Percentiles rank a stretch among this genome's conserved stretches.
Evolutionary conservation across 2,329 filamentous ascomycete species (phyloP).

Genomic region (Fusarium fujikuroi): DNA sequence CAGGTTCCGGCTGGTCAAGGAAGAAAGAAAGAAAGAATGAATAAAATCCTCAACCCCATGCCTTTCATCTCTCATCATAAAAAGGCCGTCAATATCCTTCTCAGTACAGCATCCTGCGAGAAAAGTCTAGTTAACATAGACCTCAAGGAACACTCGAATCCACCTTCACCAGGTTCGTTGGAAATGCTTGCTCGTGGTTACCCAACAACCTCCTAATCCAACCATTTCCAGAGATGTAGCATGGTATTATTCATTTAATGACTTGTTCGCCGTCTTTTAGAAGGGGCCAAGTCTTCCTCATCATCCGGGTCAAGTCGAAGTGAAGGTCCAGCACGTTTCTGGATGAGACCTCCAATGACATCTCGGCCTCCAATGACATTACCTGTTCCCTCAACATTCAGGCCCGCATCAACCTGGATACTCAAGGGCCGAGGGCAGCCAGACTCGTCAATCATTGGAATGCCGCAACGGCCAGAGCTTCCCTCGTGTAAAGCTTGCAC

Average conservation of each 20-base stretch:
- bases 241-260: constrained; percentile 1
- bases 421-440: constrained; percentile 55
- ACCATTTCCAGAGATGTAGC: background rate
- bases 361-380: constrained; percentile 57
- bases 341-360: constrained; percentile 45
- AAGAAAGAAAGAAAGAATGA: background rate
- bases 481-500: constrained; percentile 57
- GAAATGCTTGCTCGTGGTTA: background rate
- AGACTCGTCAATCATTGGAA: constrained; percentile 60
- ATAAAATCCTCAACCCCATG: constrained; percentile 5
- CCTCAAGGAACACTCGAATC: background rate
- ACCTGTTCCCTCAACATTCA: constrained; percentile 56
- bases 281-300: constrained; percentile 23
- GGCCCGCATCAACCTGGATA: constrained; percentile 58
- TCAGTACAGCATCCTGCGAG: background rate
- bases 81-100: constrained; percentile 4
- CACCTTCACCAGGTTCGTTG: background rate
- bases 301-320: constrained; percentile 33
- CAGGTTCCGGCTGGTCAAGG: background rate
- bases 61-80: background rate
- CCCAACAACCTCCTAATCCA: background rate
- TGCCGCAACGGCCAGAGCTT: constrained; percentile 51
- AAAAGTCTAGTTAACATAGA: background rate
- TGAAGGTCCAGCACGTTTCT: constrained; percentile 26
- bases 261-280: constrained; percentile 42